Conservation (phyloP, 1,139 yeast species). For the Diutina scorzettiae region DNA sequence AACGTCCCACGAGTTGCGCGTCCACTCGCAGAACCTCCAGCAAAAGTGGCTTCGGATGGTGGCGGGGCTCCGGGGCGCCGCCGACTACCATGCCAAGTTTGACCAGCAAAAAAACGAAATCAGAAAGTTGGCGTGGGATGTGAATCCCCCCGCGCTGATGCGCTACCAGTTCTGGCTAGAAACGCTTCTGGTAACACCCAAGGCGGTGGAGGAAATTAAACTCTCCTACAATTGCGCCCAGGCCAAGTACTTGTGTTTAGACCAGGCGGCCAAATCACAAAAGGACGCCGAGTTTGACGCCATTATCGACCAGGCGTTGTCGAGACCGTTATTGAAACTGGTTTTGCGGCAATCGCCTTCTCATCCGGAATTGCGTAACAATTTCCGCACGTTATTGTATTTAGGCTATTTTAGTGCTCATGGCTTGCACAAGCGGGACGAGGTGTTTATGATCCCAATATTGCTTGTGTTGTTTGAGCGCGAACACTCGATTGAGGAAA, state of each 20-base stretch:
- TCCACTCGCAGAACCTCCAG: slow-evolving; percentile 13
- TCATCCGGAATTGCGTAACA: slow-evolving; percentile 13
- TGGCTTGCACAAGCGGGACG: slow-evolving; percentile 30
- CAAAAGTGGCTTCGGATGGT: slow-evolving; percentile 20
- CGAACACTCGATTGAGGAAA: slow-evolving; percentile 15
- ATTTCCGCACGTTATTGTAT: slow-evolving; percentile 22
- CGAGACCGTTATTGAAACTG: slow-evolving; percentile 22
- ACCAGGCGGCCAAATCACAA: slow-evolving; percentile 9
- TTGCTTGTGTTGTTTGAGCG: slow-evolving; percentile 21
- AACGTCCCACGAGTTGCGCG: slow-evolving; percentile 13
- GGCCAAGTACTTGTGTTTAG: neutral
- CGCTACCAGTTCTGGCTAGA: slow-evolving; percentile 4
- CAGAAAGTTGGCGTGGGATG: slow-evolving; percentile 30
- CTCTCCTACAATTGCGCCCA: neutral
- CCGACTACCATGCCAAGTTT: slow-evolving; percentile 17
- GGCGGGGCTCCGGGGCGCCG: slow-evolving; percentile 12
- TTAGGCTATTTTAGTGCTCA: slow-evolving; percentile 25
- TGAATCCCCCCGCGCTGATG: neutral
- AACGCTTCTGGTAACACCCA: neutral
- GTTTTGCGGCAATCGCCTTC: slow-evolving; percentile 13
- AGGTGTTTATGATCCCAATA: slow-evolving; percentile 27
- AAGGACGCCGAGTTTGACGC: slow-evolving; percentile 25
- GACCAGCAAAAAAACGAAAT: slow-evolving; percentile 19
- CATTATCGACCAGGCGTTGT: slow-evolving; percentile 15
- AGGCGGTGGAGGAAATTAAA: neutral